A percentile compares a stretch with the other conserved stretches of the same genome.
phyloP scores from a whole-genome alignment of 371 early-diverging fungal genomes.

The Mortierella sp. region DNA sequence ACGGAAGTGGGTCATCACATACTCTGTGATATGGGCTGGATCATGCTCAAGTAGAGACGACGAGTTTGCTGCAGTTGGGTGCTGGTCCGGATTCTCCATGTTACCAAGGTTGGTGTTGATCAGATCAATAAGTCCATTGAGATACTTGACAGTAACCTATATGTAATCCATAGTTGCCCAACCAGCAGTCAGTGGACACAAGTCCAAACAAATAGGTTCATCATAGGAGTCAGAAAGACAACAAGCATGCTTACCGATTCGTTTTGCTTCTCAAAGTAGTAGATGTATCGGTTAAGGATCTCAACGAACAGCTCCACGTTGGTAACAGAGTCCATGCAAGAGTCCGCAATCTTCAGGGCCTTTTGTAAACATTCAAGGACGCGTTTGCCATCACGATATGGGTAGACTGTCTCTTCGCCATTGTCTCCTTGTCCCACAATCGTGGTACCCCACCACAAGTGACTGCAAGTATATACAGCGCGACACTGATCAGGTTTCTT shows the following conservation, averaged over 20 bases:
- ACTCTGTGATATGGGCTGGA: conserved; percentile 61
- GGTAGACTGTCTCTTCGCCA: conserved; percentile 37
- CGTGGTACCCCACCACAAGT: conserved; percentile 87
- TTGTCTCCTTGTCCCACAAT: conserved; percentile 55
- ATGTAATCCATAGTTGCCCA: too few species aligned
- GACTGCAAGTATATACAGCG: conserved; percentile 78
- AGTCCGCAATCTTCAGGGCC: conserved; percentile 90
- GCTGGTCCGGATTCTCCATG: conserved; percentile 75
- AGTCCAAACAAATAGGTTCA: too few species aligned
- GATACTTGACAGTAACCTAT: conserved; percentile 82
- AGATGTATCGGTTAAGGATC: conserved; percentile 87
- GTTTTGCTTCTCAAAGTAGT: conserved; percentile 87
- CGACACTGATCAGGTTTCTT: conserved; percentile 95
- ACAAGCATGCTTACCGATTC: conserved; percentile 68
- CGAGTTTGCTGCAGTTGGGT: conserved; percentile 69
- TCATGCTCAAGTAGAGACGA: conserved; percentile 66
- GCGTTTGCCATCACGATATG: conserved; percentile 82
- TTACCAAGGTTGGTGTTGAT: conserved; percentile 79
- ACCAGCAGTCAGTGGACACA: too few species aligned
- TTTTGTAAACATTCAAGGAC: conserved; percentile 89
- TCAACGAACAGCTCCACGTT: conserved; percentile 91
- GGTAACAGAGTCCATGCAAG: conserved; percentile 85
- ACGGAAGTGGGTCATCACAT: conserved; percentile 73
- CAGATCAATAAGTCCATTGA: conserved; percentile 90
- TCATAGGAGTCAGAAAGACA: conserved; percentile 5